Evolutionary conservation across 1,284 basidiomycete species (phyloP), one percentile per base, ranked within the genome.

Genomic region (Apiotrichum gracile): DNA sequence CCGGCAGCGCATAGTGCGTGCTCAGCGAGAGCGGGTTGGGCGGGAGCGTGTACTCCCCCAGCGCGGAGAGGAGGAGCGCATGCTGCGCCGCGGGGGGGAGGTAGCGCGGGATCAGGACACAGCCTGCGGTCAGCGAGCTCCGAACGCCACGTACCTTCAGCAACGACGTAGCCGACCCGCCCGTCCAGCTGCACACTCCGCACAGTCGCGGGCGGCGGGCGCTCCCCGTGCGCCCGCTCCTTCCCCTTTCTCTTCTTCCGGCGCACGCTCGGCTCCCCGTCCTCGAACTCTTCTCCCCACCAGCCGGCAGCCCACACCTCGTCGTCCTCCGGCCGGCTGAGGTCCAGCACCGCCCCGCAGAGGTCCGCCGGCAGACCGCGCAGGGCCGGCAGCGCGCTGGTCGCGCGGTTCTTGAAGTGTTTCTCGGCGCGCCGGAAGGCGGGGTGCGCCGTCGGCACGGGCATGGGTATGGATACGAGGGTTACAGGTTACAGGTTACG

Each of bases 1-100:
- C 49, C 0, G 91, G 91, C 5, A 92, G 76, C 40, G 77, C 51
- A 65, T 92, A 93, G 72, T 94, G 91, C 0, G 83, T 82, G 53
- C 91, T 86, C 24, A 94, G 83, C 60, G 90, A 92, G 1, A 88
- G 90, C 48, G 87, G 84, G 68, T 93, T 94, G 0, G 90, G 88
- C 24, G 79, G 72, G 5, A 79, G 78, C 0, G 90, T 86, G 62
- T 92, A 89, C 29, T 85, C 80, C 22, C 78, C 69, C 7, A 96
- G 80, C 29, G 87, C 81, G 80, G 86, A 85, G 51, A 73, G 75
- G 17, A 88, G 78, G 4, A 94, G 80, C 1, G 78, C 66, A 24
- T 82, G 79, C 67, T 96, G 91, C 26, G 82, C 77, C 14, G 75
- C 62, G 0, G 75, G 73, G 5, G 81, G 75, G 16, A 93, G 64